Percentiles rank a stretch among this genome's conserved stretches.
Conservation (phyloP, 176 grass and related monocot genomes). For the Elaeis guineensis region DNA sequence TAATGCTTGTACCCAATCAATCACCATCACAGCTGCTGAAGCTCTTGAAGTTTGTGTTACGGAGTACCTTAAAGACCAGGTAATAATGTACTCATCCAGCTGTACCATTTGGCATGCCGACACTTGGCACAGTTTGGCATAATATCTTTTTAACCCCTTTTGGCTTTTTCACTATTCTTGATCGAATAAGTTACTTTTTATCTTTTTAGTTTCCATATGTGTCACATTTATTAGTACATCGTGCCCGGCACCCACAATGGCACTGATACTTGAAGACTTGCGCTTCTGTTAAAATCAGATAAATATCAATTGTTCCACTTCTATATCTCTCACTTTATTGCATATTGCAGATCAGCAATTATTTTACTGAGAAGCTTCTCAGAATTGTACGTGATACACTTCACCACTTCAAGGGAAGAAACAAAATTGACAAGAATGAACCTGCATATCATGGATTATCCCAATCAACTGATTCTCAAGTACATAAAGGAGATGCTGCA, state of each 20-base stretch:
- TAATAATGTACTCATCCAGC: slow-evolving; percentile 15
- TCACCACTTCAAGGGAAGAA: slow-evolving; percentile 62
- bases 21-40: slow-evolving; percentile 72
- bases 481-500: slow-evolving; percentile 66
- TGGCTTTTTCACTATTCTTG: no score
- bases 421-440: slow-evolving; percentile 37
- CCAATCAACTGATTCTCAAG: slow-evolving; percentile 16
- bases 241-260: no score
- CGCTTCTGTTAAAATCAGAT: no score
- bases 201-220: no score
- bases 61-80: slow-evolving; percentile 59
- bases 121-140: no score
- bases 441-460: slow-evolving; percentile 25
- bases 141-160: no score
- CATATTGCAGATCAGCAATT: slow-evolving; percentile 70
- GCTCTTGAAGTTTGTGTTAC: slow-evolving; percentile 59
- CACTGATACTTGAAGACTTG: no score
- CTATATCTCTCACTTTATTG: not conserved
- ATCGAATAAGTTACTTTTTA: no score
- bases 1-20: slow-evolving; percentile 79
- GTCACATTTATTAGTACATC: no score
- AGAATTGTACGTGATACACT: slow-evolving; percentile 72
- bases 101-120: no score
- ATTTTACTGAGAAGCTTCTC: slow-evolving; percentile 88
- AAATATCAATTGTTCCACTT: no score